Base-by-base conservation (phyloP, 805 yeast species). In the Barnettozyma siamensis region DNA sequence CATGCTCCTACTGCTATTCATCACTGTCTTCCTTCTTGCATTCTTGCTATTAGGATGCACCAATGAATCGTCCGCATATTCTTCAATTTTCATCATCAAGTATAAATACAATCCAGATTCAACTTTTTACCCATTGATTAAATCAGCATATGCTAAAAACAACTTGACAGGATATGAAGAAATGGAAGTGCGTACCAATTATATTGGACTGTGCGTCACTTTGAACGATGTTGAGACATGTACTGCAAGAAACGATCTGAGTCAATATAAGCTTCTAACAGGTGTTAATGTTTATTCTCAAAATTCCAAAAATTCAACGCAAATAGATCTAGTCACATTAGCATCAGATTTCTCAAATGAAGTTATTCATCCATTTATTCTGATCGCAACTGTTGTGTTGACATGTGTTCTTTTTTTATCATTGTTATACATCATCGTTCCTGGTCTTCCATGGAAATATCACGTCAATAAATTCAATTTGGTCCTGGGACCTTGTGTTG, bases 21-120 rank as follows among this genome's bases (percentile, higher is more conserved):
- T 78, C 16, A 54, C 74, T 1, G 62, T 71, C 3, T 70, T 78
- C 43, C 57, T 82, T 6, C 57, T 80, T 16, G 66, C 76, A 1
- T 80, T 78, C 55, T 59, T 80, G 6, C 59, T 80, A 11, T 53
- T 78, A 6, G 83, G 88, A 3, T 77, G 83, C 40, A 66, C 73
- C 17, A 63, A 63, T 16, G 42, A 65, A 0, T 45, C 62, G 5
- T 33, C 60, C 0, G 58, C 69, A 0, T 78, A 75, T 51, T 67
- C 77, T 2, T 65, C 73, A 1, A 70, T 74, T 0, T 80, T 67
- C 45, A 52, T 80, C 37, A 65, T 74, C n/a, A 65, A 68, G 35
- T 70, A 73, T 47, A 51, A 59, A 37, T 77, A 75, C 61, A 73
- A 79, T 48, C 42, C 60, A 17, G 53, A 69, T 2, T 73, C 81